Evolutionary conservation across 495 filamentous ascomycete genomes (phyloP).

Genomic region (Daldinia vernicosa): DNA sequence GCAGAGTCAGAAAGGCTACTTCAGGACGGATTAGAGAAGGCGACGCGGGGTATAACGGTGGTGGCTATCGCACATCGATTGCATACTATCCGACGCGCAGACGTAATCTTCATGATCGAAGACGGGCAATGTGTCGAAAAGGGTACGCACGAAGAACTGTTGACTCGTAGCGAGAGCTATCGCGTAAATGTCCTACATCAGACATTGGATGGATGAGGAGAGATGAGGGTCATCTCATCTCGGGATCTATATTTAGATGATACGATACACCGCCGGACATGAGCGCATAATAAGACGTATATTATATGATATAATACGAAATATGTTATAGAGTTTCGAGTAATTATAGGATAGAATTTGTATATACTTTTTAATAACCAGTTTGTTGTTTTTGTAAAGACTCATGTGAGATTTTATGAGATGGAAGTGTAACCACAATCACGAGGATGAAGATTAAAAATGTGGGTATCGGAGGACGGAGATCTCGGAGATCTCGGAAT

Average conservation of each 20-base stretch:
- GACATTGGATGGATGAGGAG: slow-evolving; percentile 43
- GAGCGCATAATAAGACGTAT: neutral
- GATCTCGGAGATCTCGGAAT: too few species aligned
- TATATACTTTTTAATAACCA: neutral
- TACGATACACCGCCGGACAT: neutral
- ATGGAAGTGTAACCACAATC: neutral
- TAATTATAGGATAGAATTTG: neutral
- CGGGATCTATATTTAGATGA: neutral
- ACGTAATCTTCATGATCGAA: slow-evolving; percentile 80
- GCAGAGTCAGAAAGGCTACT: slow-evolving; percentile 73
- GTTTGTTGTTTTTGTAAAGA: neutral
- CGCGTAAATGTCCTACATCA: slow-evolving; percentile 61
- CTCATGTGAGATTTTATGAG: neutral
- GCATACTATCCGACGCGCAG: slow-evolving; percentile 76
- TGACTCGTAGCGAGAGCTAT: slow-evolving; percentile 67
- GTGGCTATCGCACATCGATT: slow-evolving; percentile 85
- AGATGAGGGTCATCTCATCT: neutral
- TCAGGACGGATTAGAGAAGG: slow-evolving; percentile 75
- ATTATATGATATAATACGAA: neutral
- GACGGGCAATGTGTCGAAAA: slow-evolving; percentile 69
- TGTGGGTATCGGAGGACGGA: neutral
- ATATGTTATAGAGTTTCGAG: neutral
- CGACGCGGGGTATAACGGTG: slow-evolving; percentile 76
- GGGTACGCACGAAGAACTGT: slow-evolving; percentile 74
- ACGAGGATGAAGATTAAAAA: neutral